A percentile compares a stretch with the other conserved stretches of the same genome.
phyloP scores from a whole-genome alignment of 192 early-diverging fungal genomes.

The Umbelopsis sp. region DNA sequence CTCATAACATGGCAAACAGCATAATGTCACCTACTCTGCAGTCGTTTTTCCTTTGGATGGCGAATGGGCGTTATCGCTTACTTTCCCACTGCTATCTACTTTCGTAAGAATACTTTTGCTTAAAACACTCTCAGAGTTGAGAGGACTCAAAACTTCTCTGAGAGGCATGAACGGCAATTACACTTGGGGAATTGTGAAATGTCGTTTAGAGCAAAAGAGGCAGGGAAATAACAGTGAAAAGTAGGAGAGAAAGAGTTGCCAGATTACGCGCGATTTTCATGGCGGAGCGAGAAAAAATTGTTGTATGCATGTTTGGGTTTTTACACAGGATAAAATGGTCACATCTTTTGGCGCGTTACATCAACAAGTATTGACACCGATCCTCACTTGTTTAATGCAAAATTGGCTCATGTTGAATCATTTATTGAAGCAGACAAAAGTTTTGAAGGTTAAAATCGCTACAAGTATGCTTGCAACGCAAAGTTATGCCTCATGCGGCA shows the following conservation, averaged over 20 bases:
- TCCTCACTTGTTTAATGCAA: too few relatives aligned
- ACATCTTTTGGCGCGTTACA: too few relatives aligned
- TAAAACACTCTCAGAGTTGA: constrained; percentile 25
- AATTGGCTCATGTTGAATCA: too few relatives aligned
- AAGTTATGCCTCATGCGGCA: constrained; percentile 1
- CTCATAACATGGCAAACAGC: not conserved
- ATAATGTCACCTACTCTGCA: not conserved
- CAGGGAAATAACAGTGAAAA: not conserved
- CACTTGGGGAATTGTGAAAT: constrained; percentile 19
- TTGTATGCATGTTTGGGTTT: too few relatives aligned
- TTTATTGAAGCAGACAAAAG: not conserved
- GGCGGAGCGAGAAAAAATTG: too few relatives aligned
- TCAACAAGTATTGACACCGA: too few relatives aligned
- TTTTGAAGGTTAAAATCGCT: not conserved
- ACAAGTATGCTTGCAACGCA: too few relatives aligned
- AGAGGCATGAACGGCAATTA: constrained; percentile 12
- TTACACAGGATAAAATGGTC: too few relatives aligned
- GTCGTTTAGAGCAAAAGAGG: not conserved
- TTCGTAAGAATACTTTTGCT: constrained; percentile 17
- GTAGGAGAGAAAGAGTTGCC: not conserved
- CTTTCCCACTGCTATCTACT: not conserved
- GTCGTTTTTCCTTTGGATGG: constrained; percentile 8
- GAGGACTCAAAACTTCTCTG: constrained; percentile 22
- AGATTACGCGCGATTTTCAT: too few relatives aligned
- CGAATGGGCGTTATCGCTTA: not conserved